Evolutionary conservation across 768 basidiomycete species (phyloP).

Genomic region (Mycena vulgaris): DNA sequence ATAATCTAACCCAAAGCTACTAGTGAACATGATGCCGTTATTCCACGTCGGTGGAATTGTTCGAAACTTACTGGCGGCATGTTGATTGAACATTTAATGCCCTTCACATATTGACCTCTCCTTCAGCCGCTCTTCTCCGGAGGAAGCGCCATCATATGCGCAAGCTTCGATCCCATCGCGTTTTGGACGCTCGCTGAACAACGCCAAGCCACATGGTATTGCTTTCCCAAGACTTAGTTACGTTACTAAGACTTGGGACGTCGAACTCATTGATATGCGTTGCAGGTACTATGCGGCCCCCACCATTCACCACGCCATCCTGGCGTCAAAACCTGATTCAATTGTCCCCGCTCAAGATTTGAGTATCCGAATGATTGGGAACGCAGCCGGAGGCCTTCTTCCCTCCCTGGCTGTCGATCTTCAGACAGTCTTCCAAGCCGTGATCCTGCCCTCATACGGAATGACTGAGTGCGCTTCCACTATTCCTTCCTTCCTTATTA

Average conservation of each 20-base stretch:
- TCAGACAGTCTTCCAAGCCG: slow-evolving; percentile 64
- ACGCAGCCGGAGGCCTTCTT: slow-evolving; percentile 67
- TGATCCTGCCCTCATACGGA: slow-evolving; percentile 71
- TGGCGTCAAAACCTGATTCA: slow-evolving; percentile 53
- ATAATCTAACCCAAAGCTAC: too few relatives aligned
- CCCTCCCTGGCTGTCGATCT: slow-evolving; percentile 66
- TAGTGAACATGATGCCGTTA: too few relatives aligned
- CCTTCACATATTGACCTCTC: too few relatives aligned
- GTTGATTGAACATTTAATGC: too few relatives aligned
- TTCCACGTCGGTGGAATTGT: too few relatives aligned
- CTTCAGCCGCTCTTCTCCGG: too few relatives aligned
- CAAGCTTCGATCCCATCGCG: slow-evolving; percentile 65
- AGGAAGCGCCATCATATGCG: too few relatives aligned
- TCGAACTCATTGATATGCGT: not conserved
- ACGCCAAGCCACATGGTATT: slow-evolving; percentile 64
- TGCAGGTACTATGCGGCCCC: slow-evolving; percentile 66
- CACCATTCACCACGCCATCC: slow-evolving; percentile 65
- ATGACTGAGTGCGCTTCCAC: slow-evolving; percentile 63
- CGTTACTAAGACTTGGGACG: too few relatives aligned
- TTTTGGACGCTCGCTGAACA: slow-evolving; percentile 62
- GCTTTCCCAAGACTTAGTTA: too few relatives aligned
- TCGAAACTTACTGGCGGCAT: too few relatives aligned
- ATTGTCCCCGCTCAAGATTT: slow-evolving; percentile 51
- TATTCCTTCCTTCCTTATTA: not conserved
- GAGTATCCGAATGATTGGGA: slow-evolving; percentile 61